Base-by-base conservation (phyloP, 768 basidiomycete species). In the Pleurotus ostreatus region DNA sequence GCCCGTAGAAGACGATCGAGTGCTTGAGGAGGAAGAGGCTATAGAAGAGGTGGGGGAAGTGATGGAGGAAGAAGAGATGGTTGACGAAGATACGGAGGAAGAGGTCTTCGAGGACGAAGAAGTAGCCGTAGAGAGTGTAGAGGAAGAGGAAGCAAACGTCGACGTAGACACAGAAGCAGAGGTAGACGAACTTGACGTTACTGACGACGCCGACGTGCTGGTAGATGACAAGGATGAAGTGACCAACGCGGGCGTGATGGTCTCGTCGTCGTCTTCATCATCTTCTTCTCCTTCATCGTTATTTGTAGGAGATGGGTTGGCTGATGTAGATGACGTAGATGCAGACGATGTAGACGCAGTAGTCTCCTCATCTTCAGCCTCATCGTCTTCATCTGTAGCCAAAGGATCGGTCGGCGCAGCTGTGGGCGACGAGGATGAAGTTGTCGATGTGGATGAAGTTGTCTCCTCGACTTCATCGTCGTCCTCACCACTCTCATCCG, bases 151-250 rank as follows among this genome's bases (percentile, higher is more conserved):
- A 20, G 53, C 59, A 13, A 69, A 66, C 1, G 60, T 56, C 23
- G 60, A 59, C 16, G 67, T 64, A 30, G 62, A 62, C 46, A 63
- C 70, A 15, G 73, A 72, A 54, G 61, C 63, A 40, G 65, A 57
- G 40, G 63, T 54, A 9, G 51, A n/a, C 22, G 66, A 67, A 34
- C 30, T 34, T 34, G 30, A 34, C 0, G 30, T 34, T 34, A 4
- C 9, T 11, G 30, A 34, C 30, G 61, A 57, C 15, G 56, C 62
- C 46, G 57, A 47, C 39, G 61, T 57, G 16, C 49, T 49, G 16
- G 48, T 49, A 11, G 48, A 8, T 9, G 48, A 18, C 15, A 18
- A 34, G 7, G 43, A 44, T 9, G 30, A 34, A 34, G 30, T 34
- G 30, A 34, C 30, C 23, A 25, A 25, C 5, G 23, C 23, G 4